These are phyloP conservation scores for Hemisphaericaspora xylofermentans DNA, from an alignment of 1,139 yeast species.

Conservation along the genomic window DNA sequence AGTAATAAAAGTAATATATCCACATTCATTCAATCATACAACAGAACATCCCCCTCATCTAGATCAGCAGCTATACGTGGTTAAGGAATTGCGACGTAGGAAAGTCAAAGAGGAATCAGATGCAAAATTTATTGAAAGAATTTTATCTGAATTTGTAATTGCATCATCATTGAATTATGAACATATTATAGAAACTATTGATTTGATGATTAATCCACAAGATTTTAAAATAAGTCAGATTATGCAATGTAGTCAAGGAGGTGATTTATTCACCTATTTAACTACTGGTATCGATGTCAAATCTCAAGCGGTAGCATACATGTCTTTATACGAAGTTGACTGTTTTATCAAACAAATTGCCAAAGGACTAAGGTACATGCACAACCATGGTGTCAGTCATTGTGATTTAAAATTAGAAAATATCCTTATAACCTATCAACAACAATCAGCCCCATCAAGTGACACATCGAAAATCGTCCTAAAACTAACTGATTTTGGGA, in stretches of 20 bases:
- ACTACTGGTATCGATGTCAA: slow-evolving; percentile 19
- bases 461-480: slow-evolving; percentile 36
- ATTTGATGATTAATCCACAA: slow-evolving; percentile 32
- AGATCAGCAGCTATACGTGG: slow-evolving; percentile 51
- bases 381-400: slow-evolving; percentile 73
- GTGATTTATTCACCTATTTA: slow-evolving; percentile 55
- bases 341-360: slow-evolving; percentile 69
- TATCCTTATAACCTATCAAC: slow-evolving; percentile 35
- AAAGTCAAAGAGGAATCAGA: slow-evolving; percentile 53
- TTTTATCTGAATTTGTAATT: slow-evolving; percentile 76
- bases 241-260: slow-evolving; percentile 77
- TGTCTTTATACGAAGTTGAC: slow-evolving; percentile 58
- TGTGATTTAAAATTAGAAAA: slow-evolving; percentile 75
- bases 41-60: neutral
- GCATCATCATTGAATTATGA: slow-evolving; percentile 69
- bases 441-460: slow-evolving; percentile 19
- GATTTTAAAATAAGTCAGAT: slow-evolving; percentile 64
- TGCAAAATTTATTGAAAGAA: slow-evolving; percentile 62
- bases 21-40: slow-evolving; percentile 30
- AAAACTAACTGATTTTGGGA: slow-evolving; percentile 74
- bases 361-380: slow-evolving; percentile 65
- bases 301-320: slow-evolving; percentile 13
- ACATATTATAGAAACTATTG: slow-evolving; percentile 67
- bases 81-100: slow-evolving; percentile 54
- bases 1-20: slow-evolving; percentile 68